These are phyloP conservation scores for Bonnemaisonia californica DNA, from an alignment of 31 red algal species.

Conservation along the genomic window DNA sequence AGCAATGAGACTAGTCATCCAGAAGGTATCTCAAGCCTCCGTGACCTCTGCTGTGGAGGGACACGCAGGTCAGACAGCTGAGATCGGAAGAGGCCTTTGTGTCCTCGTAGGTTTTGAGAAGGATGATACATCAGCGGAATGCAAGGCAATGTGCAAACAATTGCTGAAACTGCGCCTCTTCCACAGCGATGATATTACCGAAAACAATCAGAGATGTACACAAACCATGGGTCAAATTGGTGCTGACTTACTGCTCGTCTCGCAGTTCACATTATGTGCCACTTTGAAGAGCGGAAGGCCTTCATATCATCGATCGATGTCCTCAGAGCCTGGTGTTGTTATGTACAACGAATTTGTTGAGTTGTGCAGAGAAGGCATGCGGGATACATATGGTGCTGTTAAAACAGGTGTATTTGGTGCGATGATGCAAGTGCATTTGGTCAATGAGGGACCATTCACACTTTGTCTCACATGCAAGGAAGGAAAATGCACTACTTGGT, in stretches of 20 bases:
- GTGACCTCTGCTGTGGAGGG: conserved; percentile 40
- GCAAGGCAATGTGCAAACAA: conserved; percentile 19
- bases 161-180: conserved; percentile 49
- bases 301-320: conserved; percentile 53
- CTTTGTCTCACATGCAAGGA: conserved; percentile 28
- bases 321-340: neutral
- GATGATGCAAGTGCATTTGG: conserved; percentile 52
- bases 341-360: conserved; percentile 45
- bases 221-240: conserved; percentile 6
- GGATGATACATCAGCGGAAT: conserved; percentile 23
- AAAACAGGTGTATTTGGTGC: conserved; percentile 39
- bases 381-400: conserved; percentile 8
- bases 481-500: conserved; percentile 48
- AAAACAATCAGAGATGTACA: neutral
- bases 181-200: conserved; percentile 3
- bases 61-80: conserved; percentile 26
- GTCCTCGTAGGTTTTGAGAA: conserved; percentile 62
- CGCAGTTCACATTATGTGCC: conserved; percentile 62
- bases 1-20: conserved; percentile 55
- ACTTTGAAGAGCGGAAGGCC: conserved; percentile 54
- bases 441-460: conserved; percentile 53
- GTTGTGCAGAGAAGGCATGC: conserved; percentile 17
- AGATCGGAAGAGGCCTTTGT: conserved; percentile 34
- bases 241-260: conserved; percentile 45
- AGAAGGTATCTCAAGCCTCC: conserved; percentile 44